phyloP scores from a whole-genome alignment of 169 alveolate genomes.

The Toxoplasma gondii region DNA sequence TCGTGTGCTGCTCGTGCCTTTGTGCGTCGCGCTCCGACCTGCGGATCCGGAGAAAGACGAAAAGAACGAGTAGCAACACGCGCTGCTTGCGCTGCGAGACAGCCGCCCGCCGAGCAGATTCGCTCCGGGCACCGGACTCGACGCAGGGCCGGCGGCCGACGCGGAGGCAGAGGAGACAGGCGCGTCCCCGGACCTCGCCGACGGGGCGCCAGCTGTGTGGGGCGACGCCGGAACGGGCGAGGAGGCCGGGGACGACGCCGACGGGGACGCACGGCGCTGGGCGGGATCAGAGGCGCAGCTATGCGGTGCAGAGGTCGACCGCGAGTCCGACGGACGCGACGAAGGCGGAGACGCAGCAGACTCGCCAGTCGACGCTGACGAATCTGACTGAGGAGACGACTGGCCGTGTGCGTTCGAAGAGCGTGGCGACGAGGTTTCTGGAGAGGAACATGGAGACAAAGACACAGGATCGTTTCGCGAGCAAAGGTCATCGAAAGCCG shows the following conservation, averaged over 20 bases:
- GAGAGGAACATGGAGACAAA: background rate
- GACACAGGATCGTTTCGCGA: too few species aligned
- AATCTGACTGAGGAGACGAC: background rate
- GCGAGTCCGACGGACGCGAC: background rate
- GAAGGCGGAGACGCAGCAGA: background rate
- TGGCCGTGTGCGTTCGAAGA: background rate
- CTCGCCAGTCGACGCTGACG: background rate
- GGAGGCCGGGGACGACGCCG: background rate
- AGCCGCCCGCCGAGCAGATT: background rate
- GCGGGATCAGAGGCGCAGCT: background rate
- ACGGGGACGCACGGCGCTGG: background rate
- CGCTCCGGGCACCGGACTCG: slow-evolving; percentile 14
- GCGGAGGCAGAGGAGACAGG: slow-evolving; percentile 4
- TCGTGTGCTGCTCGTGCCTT: slow-evolving; percentile 42
- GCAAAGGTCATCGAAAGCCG: too few species aligned
- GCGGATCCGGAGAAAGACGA: background rate
- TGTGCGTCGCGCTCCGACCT: slow-evolving; percentile 29
- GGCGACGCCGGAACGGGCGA: background rate
- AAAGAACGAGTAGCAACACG: slow-evolving; percentile 11
- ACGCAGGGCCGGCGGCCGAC: background rate
- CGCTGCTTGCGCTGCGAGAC: slow-evolving; percentile 24
- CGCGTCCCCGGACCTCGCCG: background rate
- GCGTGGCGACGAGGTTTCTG: background rate
- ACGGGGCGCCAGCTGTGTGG: background rate
- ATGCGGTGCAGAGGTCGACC: background rate